Conservation (phyloP, 805 yeast genomes). For the Myxozyma geophila region DNA sequence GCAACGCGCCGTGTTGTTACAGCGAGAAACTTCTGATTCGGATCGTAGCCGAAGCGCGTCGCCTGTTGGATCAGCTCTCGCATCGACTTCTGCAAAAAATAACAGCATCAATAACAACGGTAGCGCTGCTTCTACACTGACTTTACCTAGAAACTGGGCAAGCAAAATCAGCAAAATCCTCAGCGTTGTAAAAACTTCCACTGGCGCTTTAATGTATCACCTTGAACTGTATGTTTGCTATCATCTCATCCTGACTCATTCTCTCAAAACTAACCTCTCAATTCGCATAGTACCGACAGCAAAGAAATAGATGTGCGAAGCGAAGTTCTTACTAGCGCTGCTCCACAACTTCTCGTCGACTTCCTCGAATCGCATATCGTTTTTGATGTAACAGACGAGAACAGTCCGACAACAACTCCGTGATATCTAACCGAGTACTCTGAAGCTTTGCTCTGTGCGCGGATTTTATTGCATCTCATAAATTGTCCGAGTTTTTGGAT, state of each 20-base stretch:
- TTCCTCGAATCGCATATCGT: constrained; percentile 9
- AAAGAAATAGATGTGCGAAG: neutral
- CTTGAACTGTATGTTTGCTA: neutral
- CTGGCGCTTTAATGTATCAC: neutral
- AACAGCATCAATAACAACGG: neutral
- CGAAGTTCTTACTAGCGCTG: neutral
- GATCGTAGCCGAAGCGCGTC: too few species aligned
- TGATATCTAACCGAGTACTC: too few species aligned
- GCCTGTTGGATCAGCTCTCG: neutral
- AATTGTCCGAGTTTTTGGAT: too few species aligned
- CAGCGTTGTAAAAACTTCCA: neutral
- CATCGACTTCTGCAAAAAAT: neutral
- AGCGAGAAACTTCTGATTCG: too few species aligned
- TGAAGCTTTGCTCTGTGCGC: too few species aligned
- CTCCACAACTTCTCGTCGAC: neutral
- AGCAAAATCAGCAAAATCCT: constrained; percentile 14
- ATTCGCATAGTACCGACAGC: neutral
- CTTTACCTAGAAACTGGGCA: constrained; percentile 6
- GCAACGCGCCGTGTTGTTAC: neutral
- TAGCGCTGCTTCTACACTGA: neutral
- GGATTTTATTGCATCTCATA: too few species aligned
- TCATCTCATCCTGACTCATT: neutral
- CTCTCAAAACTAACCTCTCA: neutral
- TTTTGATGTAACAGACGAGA: neutral
- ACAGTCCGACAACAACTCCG: neutral